phyloP scores from a whole-genome alignment of 495 filamentous ascomycete genomes.

The Neurospora tetrasperma region DNA sequence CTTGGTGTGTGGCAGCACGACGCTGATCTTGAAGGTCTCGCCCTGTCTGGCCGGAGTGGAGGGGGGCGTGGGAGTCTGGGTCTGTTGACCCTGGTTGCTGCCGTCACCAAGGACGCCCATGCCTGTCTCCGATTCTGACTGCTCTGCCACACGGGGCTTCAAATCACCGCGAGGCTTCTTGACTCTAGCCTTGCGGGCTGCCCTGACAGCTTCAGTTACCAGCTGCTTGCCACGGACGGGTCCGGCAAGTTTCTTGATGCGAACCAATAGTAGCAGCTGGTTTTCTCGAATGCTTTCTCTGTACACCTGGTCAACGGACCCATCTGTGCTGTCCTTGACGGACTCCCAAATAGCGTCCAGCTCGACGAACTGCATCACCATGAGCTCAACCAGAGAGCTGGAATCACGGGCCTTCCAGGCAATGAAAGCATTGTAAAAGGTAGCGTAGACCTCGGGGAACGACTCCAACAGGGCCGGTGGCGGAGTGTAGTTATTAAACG shows the following conservation, averaged over 20 bases:
- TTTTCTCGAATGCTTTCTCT: conserved; percentile 88
- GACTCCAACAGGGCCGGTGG: conserved; percentile 50
- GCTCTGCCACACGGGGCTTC: conserved; percentile 51
- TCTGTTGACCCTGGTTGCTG: conserved; percentile 17
- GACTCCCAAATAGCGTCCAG: conserved; percentile 94
- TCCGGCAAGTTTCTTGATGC: conserved; percentile 84
- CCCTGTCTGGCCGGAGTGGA: conserved; percentile 26
- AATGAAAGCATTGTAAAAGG: conserved; percentile 85
- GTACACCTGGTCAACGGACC: conserved; percentile 81
- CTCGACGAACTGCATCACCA: conserved; percentile 92
- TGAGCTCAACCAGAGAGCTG: conserved; percentile 77
- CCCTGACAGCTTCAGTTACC: conserved; percentile 72
- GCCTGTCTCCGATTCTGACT: conserved; percentile 25
- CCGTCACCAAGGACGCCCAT: conserved; percentile 29
- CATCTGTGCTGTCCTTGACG: conserved; percentile 80
- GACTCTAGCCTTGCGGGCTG: conserved; percentile 60
- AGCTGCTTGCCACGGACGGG: conserved; percentile 69
- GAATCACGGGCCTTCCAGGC: conserved; percentile 94
- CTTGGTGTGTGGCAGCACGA: conserved; percentile 27
- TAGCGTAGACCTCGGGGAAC: conserved; percentile 59
- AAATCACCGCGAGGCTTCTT: conserved; percentile 63
- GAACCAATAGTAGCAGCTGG: conserved; percentile 76
- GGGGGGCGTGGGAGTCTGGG: conserved; percentile 35
- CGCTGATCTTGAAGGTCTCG: conserved; percentile 29
- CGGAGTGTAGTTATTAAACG: conserved; percentile 43